A percentile compares a stretch with the other conserved stretches of the same genome.
These are phyloP conservation scores for Scedosporium aurantiacum DNA, from an alignment of 2,329 filamentous ascomycete species.

Conservation along the genomic window DNA sequence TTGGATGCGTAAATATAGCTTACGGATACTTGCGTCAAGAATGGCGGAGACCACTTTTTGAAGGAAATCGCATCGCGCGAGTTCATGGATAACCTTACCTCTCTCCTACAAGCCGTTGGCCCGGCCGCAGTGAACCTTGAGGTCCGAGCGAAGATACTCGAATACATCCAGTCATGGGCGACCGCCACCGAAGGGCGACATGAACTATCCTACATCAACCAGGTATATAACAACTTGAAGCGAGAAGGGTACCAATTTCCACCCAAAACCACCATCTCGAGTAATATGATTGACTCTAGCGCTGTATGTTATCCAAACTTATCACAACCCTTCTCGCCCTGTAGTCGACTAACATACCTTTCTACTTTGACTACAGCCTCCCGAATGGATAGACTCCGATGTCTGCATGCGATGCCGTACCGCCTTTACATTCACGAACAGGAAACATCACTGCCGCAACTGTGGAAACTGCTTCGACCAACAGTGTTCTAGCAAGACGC, in stretches of 20 bases:
- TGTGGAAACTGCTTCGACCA: conserved; percentile 97
- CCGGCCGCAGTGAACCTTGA: conserved; percentile 66
- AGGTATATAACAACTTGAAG: conserved; percentile 75
- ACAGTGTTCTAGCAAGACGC: conserved; percentile 79
- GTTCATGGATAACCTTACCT: conserved; percentile 95
- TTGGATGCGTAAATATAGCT: conserved; percentile 43
- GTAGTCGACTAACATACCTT: not conserved
- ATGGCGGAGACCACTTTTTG: conserved; percentile 91
- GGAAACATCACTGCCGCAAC: conserved; percentile 96
- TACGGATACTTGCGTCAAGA: conserved; percentile 97
- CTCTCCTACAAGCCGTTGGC: conserved; percentile 73
- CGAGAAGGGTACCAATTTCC: conserved; percentile 83
- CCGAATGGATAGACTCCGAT: conserved; percentile 95
- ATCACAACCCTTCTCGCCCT: not conserved
- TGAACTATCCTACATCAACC: conserved; percentile 75
- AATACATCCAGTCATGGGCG: conserved; percentile 89
- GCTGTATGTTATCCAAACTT: conserved; percentile 52
- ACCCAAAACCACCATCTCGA: conserved; percentile 74
- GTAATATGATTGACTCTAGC: conserved; percentile 94
- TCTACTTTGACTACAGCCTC: conserved; percentile 46
- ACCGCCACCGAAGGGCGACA: conserved; percentile 75
- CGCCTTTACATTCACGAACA: conserved; percentile 91
- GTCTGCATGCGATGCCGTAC: conserved; percentile 98
- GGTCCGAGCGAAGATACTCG: conserved; percentile 81
- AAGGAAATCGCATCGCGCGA: conserved; percentile 91